Base-by-base conservation (phyloP, 2,329 filamentous ascomycete species). In the Erysiphe pisi region DNA sequence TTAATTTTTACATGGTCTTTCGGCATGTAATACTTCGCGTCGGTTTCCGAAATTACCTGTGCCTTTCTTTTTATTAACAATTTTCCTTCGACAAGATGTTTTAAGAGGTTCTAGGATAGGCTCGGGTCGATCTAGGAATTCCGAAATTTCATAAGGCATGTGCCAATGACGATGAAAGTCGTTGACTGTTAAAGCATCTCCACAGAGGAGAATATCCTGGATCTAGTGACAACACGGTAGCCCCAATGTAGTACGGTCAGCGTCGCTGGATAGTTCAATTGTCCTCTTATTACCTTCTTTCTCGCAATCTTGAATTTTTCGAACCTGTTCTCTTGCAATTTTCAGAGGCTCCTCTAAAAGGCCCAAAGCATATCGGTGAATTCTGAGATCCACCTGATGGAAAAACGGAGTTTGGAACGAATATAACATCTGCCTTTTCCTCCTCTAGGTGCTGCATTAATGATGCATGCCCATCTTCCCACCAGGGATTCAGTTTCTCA, bases 81-180 rank as follows among this genome's bases (percentile, higher is more conserved):
- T 68, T 18, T 36, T 68, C 22, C 22, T 14, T 68, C 63, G 63
- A 12, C 25, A 1, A 68, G n/a, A 11, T 2, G 25, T 36, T 6
- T 3, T 68, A 36, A 68, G n/a, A 36, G 63, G n/a, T 36, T 36
- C 31, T 6, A 36, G 31, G 31, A 36, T 36, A 36, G 31, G 31
- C 31, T 36, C 31, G 31, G 63, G 25, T 6, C 63, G 9, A 68
- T 68, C 25, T 68, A 12, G 7, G 63, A 36, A 18, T 8, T 20
- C 25, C 12, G 36, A 18, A 28, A 31, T 36, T 68, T 7, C 63
- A 68, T 68, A 9, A 31, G n/a, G 63, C 11, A 68, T 68, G 31
- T 68, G 25, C 25, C 8, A 68, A 68, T 68, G 63, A 68, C n/a
- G 63, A 68, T 68, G 63, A 68, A 68, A 68, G 25, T 68, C 8